Evolutionary conservation across 768 basidiomycete genomes (phyloP).

Genomic region (Auricularia sp.): DNA sequence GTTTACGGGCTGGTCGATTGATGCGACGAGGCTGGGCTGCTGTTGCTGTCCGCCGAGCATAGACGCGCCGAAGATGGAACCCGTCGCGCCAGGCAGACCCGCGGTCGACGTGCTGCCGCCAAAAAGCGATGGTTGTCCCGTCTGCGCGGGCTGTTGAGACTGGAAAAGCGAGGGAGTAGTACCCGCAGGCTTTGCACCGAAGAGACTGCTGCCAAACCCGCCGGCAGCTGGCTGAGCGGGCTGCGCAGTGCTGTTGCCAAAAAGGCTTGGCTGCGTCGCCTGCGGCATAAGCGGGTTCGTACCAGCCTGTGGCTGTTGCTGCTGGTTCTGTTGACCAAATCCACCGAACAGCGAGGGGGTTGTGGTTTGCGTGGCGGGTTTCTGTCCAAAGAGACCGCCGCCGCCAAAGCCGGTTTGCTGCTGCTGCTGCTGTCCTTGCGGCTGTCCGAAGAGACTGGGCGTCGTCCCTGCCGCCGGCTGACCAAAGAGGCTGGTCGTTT

Average conservation of each 20-base stretch:
- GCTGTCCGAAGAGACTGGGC: slow-evolving; percentile 20
- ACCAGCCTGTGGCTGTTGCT: slow-evolving; percentile 12
- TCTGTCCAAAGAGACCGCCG: slow-evolving; percentile 8
- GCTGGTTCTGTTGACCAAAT: slow-evolving; percentile 10
- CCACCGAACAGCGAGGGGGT: neutral
- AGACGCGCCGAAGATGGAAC: slow-evolving; percentile 1
- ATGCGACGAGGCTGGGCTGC: slow-evolving; percentile 31
- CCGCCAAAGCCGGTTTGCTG: slow-evolving; percentile 6
- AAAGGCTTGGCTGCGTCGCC: neutral
- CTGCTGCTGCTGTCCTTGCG: slow-evolving; percentile 11
- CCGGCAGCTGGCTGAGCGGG: slow-evolving; percentile 10
- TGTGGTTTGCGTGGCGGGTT: neutral
- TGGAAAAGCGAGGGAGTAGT: slow-evolving; percentile 16
- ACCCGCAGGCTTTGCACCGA: slow-evolving; percentile 41
- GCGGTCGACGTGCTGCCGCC: neutral
- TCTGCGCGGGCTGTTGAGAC: slow-evolving; percentile 32
- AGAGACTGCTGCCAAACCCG: slow-evolving; percentile 37
- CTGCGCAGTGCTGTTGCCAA: slow-evolving; percentile 2
- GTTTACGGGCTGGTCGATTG: slow-evolving; percentile 78
- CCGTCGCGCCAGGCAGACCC: slow-evolving; percentile 1
- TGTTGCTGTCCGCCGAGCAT: slow-evolving; percentile 6
- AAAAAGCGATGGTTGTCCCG: slow-evolving; percentile 25
- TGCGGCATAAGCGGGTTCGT: neutral
- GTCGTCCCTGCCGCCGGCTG: slow-evolving; percentile 20
- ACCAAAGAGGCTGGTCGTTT: slow-evolving; percentile 19